These are phyloP conservation scores for Polytrichum formosum DNA, from an alignment of 225 moss, liverwort and hornwort genomes.

Conservation along the genomic window DNA sequence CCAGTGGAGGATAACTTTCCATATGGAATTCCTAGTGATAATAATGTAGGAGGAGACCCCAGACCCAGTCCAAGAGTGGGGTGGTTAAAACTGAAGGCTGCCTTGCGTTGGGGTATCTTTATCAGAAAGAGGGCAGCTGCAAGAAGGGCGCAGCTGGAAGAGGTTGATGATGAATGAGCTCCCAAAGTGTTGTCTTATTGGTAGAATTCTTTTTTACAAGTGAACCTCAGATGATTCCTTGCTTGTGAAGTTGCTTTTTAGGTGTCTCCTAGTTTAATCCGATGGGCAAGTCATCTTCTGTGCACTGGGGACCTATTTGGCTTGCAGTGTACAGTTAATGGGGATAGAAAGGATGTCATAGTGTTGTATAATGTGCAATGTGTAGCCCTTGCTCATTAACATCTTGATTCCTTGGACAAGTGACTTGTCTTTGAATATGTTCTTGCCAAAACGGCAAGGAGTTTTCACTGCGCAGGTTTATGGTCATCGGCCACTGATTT, in stretches of 20 bases:
- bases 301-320: too few species aligned
- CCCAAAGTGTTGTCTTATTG: too few species aligned
- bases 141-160: slow-evolving; percentile 67
- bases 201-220: too few species aligned
- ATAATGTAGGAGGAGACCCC: slow-evolving; percentile 20
- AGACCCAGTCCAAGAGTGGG: slow-evolving; percentile 52
- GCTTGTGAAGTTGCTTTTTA: not conserved
- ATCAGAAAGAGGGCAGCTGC: slow-evolving; percentile 79
- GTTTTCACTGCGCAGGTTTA: too few species aligned
- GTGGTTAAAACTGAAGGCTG: slow-evolving; percentile 86
- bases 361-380: not conserved
- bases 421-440: not conserved
- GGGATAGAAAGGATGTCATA: too few species aligned
- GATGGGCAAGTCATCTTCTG: too few species aligned
- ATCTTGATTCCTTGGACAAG: not conserved
- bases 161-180: slow-evolving; percentile 56
- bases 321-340: too few species aligned
- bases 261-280: too few species aligned
- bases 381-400: not conserved
- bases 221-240: slow-evolving; percentile 32
- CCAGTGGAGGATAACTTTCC: slow-evolving; percentile 51
- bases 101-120: slow-evolving; percentile 84
- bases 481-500: too few species aligned
- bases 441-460: not conserved
- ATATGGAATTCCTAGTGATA: slow-evolving; percentile 42